Conservation (phyloP, 345 rosid species). For the Mercurialis annua region DNA sequence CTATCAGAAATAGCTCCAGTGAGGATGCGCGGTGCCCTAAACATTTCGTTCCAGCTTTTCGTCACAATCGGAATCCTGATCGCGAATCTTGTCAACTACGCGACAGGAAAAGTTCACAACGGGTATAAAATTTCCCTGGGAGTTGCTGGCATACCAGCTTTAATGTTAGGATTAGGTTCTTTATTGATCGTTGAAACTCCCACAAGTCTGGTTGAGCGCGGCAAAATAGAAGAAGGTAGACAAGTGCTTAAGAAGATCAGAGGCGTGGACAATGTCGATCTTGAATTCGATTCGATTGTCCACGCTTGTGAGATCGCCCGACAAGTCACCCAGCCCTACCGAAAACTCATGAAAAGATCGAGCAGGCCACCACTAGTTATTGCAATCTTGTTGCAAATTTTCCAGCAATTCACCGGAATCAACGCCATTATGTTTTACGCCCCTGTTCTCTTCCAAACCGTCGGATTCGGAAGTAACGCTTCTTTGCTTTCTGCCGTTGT, state of each 20-base stretch:
- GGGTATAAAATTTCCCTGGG: slow-evolving; percentile 61
- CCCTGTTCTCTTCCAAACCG: slow-evolving; percentile 36
- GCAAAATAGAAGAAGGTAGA: slow-evolving; percentile 27
- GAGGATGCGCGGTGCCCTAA: slow-evolving; percentile 53
- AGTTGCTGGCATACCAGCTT: slow-evolving; percentile 48
- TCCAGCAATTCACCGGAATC: slow-evolving; percentile 66
- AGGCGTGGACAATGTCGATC: slow-evolving; percentile 45
- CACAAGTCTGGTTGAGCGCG: slow-evolving; percentile 48
- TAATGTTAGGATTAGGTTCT: slow-evolving; percentile 46
- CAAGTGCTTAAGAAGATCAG: slow-evolving; percentile 44
- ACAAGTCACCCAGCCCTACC: slow-evolving; percentile 40
- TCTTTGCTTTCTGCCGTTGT: slow-evolving; percentile 32
- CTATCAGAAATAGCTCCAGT: slow-evolving; percentile 61
- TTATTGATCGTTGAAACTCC: slow-evolving; percentile 57
- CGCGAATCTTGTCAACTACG: slow-evolving; percentile 52
- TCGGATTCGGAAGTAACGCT: slow-evolving; percentile 33
- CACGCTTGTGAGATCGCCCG: slow-evolving; percentile 39
- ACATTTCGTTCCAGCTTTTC: slow-evolving; percentile 52
- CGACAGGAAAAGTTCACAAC: slow-evolving; percentile 35
- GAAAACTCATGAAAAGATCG: slow-evolving; percentile 34
- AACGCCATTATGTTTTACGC: slow-evolving; percentile 47
- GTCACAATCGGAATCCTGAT: slow-evolving; percentile 52
- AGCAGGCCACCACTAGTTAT: slow-evolving; percentile 55
- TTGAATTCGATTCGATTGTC: slow-evolving; percentile 39
- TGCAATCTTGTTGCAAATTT: slow-evolving; percentile 47